Evolutionary conservation across 495 filamentous ascomycete genomes (phyloP).

Genomic region (Podospora didyma): DNA sequence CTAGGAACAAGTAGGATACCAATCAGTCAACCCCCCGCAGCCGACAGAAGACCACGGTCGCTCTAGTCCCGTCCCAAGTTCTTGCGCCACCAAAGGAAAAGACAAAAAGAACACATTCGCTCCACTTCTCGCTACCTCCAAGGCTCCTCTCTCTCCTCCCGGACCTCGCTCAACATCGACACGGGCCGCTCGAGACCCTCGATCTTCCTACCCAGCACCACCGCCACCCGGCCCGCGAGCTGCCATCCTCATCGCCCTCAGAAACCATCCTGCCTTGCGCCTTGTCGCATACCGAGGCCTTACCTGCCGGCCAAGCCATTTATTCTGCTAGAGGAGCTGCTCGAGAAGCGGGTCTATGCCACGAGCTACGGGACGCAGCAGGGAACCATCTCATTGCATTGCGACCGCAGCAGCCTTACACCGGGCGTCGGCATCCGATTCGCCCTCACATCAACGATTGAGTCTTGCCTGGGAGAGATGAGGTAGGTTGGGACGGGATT

Average conservation of each 20-base stretch:
- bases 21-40: conserved; percentile 22
- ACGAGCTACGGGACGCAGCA: conserved; percentile 17
- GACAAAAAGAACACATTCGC: conserved; percentile 23
- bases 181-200: neutral
- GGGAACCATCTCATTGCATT: conserved; percentile 14
- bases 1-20: conserved; percentile 4
- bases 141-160: neutral
- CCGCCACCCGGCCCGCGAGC: neutral
- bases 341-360: conserved; percentile 18
- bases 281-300: neutral
- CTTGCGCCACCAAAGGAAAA: conserved; percentile 27
- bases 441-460: conserved; percentile 11
- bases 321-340: neutral
- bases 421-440: conserved; percentile 6
- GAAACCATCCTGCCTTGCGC: neutral
- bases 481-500: conserved; percentile 19
- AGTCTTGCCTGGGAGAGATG: conserved; percentile 17
- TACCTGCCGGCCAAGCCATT: neutral
- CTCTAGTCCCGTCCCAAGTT: conserved; percentile 19
- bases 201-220: neutral
- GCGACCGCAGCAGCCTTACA: conserved; percentile 14
- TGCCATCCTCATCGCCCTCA: neutral
- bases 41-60: conserved; percentile 9
- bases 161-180: neutral
- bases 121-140: conserved; percentile 10